A percentile compares a stretch with the other conserved stretches of the same genome.
Conservation (phyloP, 2,329 filamentous ascomycete species). For the Botrytis tulipae region DNA sequence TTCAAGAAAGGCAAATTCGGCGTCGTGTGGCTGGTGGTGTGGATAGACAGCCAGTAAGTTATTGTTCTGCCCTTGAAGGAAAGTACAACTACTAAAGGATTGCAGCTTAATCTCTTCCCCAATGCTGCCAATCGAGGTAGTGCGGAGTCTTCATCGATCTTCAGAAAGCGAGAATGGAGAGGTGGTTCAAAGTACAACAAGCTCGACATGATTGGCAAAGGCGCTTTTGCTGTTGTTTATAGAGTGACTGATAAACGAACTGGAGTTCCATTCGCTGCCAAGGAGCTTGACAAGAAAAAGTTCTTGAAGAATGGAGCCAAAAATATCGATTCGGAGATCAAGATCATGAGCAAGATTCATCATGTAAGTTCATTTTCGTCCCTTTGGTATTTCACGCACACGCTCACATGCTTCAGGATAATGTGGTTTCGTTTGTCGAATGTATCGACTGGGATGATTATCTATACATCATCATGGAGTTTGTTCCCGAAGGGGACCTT, state of each 20-base stretch:
- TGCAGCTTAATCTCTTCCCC: constrained; percentile 36
- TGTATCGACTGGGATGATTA: constrained; percentile 78
- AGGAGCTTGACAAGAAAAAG: constrained; percentile 88
- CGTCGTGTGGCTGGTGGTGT: constrained; percentile 9
- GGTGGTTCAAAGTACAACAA: constrained; percentile 85
- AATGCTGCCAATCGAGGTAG: constrained; percentile 32
- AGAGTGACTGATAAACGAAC: constrained; percentile 83
- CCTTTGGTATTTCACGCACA: neutral
- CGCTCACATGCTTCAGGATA: constrained; percentile 39
- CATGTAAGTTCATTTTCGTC: constrained; percentile 60
- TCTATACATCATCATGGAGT: constrained; percentile 98
- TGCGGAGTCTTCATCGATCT: constrained; percentile 25
- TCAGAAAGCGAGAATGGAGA: constrained; percentile 62
- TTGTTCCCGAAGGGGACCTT: constrained; percentile 77
- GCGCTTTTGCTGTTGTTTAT: constrained; percentile 92
- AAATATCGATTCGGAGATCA: constrained; percentile 95
- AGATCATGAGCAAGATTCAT: constrained; percentile 81
- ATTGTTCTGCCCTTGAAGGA: neutral
- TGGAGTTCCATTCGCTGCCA: constrained; percentile 82
- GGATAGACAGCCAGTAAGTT: constrained; percentile 32
- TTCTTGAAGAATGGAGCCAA: constrained; percentile 87
- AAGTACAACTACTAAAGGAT: constrained; percentile 22
- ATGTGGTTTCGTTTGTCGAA: constrained; percentile 90
- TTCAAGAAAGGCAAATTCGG: constrained; percentile 19
- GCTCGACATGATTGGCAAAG: constrained; percentile 78